Conservation (phyloP, 164 flowering plant species). For the Akebia trifoliata region DNA sequence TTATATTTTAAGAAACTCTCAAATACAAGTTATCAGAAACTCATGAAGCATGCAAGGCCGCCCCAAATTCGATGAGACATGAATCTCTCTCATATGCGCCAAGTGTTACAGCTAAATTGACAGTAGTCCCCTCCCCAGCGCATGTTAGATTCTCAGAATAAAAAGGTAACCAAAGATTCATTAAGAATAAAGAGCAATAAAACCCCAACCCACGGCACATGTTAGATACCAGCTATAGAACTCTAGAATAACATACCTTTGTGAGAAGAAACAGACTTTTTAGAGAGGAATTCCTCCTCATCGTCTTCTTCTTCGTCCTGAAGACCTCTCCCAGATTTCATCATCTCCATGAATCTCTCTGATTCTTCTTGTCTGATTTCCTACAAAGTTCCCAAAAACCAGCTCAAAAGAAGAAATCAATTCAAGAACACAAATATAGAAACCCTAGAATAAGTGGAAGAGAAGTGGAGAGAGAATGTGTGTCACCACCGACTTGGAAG, state of each 20-base stretch:
- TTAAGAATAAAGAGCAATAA: neutral
- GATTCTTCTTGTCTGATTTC: too few relatives aligned
- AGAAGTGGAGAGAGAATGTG: slow-evolving; percentile 9
- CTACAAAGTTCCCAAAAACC: slow-evolving; percentile 9
- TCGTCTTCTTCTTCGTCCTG: slow-evolving; percentile 63
- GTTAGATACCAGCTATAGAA: neutral
- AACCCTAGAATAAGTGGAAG: neutral
- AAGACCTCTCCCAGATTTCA: slow-evolving; percentile 42
- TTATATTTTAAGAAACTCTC: too few relatives aligned
- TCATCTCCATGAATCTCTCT: slow-evolving; percentile 68
- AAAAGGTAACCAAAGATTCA: neutral
- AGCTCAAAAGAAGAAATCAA: too few relatives aligned
- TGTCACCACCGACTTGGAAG: slow-evolving; percentile 71
- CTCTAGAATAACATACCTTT: slow-evolving; percentile 31
- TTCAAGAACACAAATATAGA: too few relatives aligned
- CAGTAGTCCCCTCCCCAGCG: neutral
- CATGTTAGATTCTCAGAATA: too few relatives aligned
- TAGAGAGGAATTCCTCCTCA: slow-evolving; percentile 52
- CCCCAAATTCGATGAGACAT: neutral
- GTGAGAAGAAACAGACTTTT: slow-evolving; percentile 48
- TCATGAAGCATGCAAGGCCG: too few relatives aligned
- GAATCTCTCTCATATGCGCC: neutral
- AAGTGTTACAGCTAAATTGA: too few relatives aligned
- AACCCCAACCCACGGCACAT: neutral
- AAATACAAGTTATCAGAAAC: too few relatives aligned